Percentiles rank a stretch among this genome's conserved stretches.
Conservation (phyloP, 495 filamentous ascomycete genomes). For the Neurospora sp. region DNA sequence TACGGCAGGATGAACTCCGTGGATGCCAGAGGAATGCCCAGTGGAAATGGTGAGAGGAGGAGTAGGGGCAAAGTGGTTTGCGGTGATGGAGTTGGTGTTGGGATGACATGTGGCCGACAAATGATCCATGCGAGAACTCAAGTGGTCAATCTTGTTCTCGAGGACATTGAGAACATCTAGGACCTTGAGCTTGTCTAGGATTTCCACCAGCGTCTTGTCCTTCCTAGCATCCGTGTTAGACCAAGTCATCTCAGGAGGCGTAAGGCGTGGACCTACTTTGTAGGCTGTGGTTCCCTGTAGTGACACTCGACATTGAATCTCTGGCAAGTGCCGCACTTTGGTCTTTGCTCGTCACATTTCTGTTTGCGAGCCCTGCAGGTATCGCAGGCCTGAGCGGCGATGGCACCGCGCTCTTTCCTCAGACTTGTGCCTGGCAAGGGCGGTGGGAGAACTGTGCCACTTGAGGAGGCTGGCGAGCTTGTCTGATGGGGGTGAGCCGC, state of each 20-base stretch:
- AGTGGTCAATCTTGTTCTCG: conserved; percentile 38
- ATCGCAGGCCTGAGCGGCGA: conserved; percentile 56
- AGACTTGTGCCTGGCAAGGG: conserved; percentile 3
- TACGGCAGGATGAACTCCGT: conserved; percentile 5
- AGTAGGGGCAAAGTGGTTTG: background rate
- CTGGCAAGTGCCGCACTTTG: conserved; percentile 56
- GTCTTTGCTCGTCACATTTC: conserved; percentile 81
- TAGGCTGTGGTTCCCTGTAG: conserved; percentile 51
- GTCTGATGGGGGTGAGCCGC: background rate
- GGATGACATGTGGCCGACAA: conserved; percentile 13
- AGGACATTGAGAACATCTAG: conserved; percentile 17
- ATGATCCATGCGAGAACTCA: conserved; percentile 13
- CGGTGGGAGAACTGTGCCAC: conserved; percentile 1
- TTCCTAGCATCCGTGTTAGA: conserved; percentile 33
- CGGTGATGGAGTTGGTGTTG: background rate
- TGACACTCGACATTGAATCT: conserved; percentile 43
- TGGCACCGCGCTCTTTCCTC: conserved; percentile 37
- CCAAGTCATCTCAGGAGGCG: background rate
- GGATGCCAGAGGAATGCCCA: background rate
- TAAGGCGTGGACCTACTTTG: conserved; percentile 43
- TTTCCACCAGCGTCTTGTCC: conserved; percentile 51
- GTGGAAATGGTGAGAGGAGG: background rate
- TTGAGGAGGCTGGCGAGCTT: background rate
- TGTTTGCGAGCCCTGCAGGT: conserved; percentile 80
- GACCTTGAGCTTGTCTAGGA: conserved; percentile 41